phyloP scores from a whole-genome alignment of 495 filamentous ascomycete genomes.

The Penicillium angulare region DNA sequence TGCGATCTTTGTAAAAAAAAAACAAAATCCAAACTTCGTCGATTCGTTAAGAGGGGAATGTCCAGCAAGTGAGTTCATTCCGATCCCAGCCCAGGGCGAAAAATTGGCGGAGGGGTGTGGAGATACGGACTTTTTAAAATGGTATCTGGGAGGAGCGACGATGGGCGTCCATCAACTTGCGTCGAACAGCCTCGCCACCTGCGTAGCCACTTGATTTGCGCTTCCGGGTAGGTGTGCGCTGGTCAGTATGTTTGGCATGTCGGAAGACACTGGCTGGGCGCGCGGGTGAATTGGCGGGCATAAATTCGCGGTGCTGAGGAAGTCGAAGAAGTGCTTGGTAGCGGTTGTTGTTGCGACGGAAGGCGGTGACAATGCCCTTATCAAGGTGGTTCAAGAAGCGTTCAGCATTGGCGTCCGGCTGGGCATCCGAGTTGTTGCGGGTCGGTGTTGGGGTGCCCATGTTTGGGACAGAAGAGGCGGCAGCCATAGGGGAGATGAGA shows the following conservation, averaged over 20 bases:
- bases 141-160: conserved; percentile 40
- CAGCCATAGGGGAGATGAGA: conserved; percentile 36
- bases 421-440: conserved; percentile 44
- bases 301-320: conserved; percentile 52
- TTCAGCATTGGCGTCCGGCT: conserved; percentile 53
- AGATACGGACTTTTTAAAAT: conserved; percentile 22
- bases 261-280: conserved; percentile 48
- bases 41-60: conserved; percentile 13
- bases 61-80: neutral
- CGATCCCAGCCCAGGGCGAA: neutral
- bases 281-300: conserved; percentile 48
- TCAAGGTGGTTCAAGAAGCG: conserved; percentile 67
- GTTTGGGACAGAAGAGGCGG: conserved; percentile 29
- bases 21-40: conserved; percentile 26
- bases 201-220: conserved; percentile 39
- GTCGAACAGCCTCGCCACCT: conserved; percentile 45
- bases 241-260: conserved; percentile 42
- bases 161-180: conserved; percentile 49
- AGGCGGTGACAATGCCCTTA: conserved; percentile 69
- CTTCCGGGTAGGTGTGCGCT: conserved; percentile 43
- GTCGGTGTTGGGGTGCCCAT: conserved; percentile 50
- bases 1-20: conserved; percentile 16
- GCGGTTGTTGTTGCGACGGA: conserved; percentile 74
- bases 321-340: conserved; percentile 66
- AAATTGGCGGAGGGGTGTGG: neutral